phyloP scores from a whole-genome alignment of 306 rosid genomes.

The Datisca glomerata region DNA sequence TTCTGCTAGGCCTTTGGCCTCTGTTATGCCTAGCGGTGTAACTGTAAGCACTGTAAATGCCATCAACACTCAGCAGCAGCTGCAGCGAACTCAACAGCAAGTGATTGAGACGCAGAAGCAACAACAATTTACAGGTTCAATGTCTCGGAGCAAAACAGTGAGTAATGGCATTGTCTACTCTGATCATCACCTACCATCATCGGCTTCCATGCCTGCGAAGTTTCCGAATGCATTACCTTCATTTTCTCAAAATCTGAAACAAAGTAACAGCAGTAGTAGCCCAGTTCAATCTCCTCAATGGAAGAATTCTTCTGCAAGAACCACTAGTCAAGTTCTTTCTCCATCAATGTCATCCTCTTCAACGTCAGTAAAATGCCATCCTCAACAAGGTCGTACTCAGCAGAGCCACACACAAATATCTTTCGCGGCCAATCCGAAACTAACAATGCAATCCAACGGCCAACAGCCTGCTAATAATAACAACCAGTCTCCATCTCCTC shows the following conservation, averaged over 20 bases:
- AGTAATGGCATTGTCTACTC: slow-evolving; percentile 61
- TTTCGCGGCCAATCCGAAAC: slow-evolving; percentile 57
- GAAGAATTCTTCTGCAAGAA: slow-evolving; percentile 65
- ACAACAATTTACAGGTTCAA: slow-evolving; percentile 35
- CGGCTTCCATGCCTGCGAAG: slow-evolving; percentile 58
- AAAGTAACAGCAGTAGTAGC: slow-evolving; percentile 45
- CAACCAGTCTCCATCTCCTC: slow-evolving; percentile 69
- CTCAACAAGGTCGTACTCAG: slow-evolving; percentile 64
- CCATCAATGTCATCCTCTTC: slow-evolving; percentile 50
- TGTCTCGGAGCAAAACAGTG: slow-evolving; percentile 37
- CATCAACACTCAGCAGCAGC: slow-evolving; percentile 48
- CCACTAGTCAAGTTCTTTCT: slow-evolving; percentile 45
- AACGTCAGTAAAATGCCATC: slow-evolving; percentile 39
- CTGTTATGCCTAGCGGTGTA: slow-evolving; percentile 35
- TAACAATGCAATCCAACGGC: slow-evolving; percentile 44
- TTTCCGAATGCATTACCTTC: slow-evolving; percentile 55
- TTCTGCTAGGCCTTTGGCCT: slow-evolving; percentile 30
- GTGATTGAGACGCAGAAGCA: slow-evolving; percentile 56
- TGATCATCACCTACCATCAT: slow-evolving; percentile 45
- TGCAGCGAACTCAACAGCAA: slow-evolving; percentile 45
- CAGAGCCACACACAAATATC: slow-evolving; percentile 75
- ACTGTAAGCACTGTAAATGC: slow-evolving; percentile 21
- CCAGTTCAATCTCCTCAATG: slow-evolving; percentile 80
- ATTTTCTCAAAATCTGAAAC: slow-evolving; percentile 63
- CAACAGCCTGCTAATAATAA: slow-evolving; percentile 34